Conservation (phyloP, 164 flowering plant species). For the Houttuynia cordata region DNA sequence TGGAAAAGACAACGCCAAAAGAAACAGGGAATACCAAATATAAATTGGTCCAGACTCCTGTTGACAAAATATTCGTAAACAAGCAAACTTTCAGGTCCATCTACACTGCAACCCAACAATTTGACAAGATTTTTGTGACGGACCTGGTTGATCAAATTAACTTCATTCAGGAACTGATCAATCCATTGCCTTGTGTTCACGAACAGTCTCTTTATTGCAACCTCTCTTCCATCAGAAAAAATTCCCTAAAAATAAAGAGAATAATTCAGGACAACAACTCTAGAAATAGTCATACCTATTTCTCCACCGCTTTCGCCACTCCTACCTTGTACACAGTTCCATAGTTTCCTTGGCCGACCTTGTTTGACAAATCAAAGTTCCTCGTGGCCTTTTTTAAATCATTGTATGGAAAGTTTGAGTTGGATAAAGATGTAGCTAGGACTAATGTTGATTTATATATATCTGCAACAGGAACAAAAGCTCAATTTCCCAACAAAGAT, state of each 20-base stretch:
- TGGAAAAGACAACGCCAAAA: neutral
- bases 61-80: constrained; percentile 61
- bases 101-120: constrained; percentile 62
- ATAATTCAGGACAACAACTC: no score
- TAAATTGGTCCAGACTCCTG: constrained; percentile 58
- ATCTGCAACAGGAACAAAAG: constrained; percentile 3
- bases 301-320: no score
- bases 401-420: constrained; percentile 4
- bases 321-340: constrained; percentile 73
- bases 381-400: constrained; percentile 8
- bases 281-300: no score
- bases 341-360: constrained; percentile 74
- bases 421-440: constrained; percentile 4
- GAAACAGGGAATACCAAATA: constrained; percentile 34
- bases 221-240: constrained; percentile 67
- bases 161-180: constrained; percentile 71
- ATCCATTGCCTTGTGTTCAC: constrained; percentile 60
- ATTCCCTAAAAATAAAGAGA: constrained; percentile 32
- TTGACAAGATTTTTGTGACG: constrained; percentile 66
- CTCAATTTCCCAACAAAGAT: neutral
- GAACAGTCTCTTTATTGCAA: constrained; percentile 74
- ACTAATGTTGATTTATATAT: constrained; percentile 2
- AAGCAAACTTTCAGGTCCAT: constrained; percentile 76
- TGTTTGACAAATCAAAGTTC: constrained; percentile 25
- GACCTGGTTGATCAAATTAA: constrained; percentile 54